phyloP scores from a whole-genome alignment of 176 grass and related monocot species.

The Lolium rigidum region DNA sequence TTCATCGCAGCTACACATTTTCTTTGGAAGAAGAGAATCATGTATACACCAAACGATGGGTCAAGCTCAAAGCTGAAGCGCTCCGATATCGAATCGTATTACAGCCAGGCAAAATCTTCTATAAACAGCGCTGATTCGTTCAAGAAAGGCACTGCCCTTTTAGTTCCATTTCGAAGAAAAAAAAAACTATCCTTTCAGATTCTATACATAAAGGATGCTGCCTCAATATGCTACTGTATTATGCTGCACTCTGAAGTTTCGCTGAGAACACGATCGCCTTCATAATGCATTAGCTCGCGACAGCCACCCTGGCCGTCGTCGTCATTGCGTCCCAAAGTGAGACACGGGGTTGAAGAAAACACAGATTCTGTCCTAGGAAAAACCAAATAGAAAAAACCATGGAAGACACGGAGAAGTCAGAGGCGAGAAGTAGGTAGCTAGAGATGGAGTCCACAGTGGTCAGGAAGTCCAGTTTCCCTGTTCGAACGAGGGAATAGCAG shows the following conservation, averaged over 20 bases:
- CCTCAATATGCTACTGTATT: neutral
- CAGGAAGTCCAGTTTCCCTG: neutral
- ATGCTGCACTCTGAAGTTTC: neutral
- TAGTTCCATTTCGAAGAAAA: too few species aligned
- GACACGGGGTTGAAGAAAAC: conserved; percentile 33
- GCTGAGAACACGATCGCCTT: neutral
- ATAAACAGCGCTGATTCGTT: too few species aligned
- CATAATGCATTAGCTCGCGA: neutral
- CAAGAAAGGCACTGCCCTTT: too few species aligned
- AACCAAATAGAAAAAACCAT: neutral
- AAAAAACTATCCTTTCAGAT: too few species aligned
- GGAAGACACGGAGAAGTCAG: conserved; percentile 38
- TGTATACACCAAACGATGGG: neutral
- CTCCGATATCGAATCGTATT: neutral
- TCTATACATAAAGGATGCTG: too few species aligned
- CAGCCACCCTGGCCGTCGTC: neutral
- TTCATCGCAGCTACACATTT: neutral
- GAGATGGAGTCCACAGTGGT: neutral
- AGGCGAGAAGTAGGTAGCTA: neutral
- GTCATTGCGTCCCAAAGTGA: conserved; percentile 31
- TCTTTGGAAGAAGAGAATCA: neutral
- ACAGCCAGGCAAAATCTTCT: neutral
- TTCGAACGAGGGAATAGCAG: too few species aligned
- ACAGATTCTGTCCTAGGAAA: neutral
- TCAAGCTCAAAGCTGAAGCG: neutral